Evolutionary conservation across 2,329 filamentous ascomycete genomes (phyloP).

Genomic region (Trichophyton mentagrophytes): DNA sequence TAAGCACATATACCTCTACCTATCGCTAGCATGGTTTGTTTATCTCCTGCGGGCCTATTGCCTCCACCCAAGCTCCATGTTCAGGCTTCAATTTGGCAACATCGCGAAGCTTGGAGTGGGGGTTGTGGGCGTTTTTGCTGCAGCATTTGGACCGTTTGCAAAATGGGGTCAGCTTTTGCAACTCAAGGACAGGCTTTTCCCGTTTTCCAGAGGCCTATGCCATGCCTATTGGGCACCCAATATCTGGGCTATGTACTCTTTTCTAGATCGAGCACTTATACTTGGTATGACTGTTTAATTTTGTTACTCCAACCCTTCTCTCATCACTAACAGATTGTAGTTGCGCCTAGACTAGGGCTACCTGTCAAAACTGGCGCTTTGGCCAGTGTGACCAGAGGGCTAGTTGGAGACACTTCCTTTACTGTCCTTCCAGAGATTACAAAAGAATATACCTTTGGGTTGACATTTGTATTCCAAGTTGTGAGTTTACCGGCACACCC

Average conservation of each 20-base stretch:
- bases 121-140: constrained; percentile 56
- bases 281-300: constrained; percentile 45
- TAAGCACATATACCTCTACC: constrained; percentile 96
- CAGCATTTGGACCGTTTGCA: constrained; percentile 83
- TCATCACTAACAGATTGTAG: constrained; percentile 31
- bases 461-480: constrained; percentile 72
- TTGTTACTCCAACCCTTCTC: neutral
- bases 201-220: constrained; percentile 83
- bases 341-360: constrained; percentile 69
- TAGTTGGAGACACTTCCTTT: constrained; percentile 88
- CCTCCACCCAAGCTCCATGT: constrained; percentile 61
- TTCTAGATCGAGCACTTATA: constrained; percentile 72
- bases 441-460: constrained; percentile 62
- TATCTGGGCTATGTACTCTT: constrained; percentile 93
- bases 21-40: constrained; percentile 91
- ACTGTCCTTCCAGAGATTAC: constrained; percentile 81
- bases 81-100: constrained; percentile 64
- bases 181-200: constrained; percentile 72
- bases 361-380: constrained; percentile 60
- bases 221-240: constrained; percentile 99
- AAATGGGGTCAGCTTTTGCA: constrained; percentile 72
- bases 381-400: constrained; percentile 77
- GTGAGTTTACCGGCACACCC: constrained; percentile 28
- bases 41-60: constrained; percentile 85
- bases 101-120: constrained; percentile 68